These are phyloP conservation scores for Yamadazyma jaroonii DNA, from an alignment of 1,139 yeast species.

Conservation along the genomic window DNA sequence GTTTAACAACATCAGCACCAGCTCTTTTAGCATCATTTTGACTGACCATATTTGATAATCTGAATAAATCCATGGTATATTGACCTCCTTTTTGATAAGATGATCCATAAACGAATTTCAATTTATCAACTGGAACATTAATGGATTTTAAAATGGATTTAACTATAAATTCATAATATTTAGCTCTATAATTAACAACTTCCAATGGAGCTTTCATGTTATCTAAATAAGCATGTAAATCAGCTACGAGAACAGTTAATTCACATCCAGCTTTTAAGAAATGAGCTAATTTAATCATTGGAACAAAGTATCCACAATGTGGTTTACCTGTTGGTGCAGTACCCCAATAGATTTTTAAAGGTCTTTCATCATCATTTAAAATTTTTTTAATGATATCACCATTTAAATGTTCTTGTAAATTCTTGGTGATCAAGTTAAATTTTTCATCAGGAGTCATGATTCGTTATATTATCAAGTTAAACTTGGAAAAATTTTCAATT, in stretches of 20 bases:
- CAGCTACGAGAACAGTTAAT: conserved; percentile 91
- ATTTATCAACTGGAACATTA: conserved; percentile 87
- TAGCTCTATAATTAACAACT: conserved; percentile 82
- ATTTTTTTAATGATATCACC: conserved; percentile 84
- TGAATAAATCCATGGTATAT: conserved; percentile 87
- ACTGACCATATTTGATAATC: conserved; percentile 75
- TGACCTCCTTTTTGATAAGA: conserved; percentile 77
- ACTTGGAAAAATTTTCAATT: too few species aligned
- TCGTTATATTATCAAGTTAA: too few species aligned
- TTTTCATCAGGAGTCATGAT: conserved; percentile 52
- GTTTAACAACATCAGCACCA: conserved; percentile 99
- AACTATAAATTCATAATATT: conserved; percentile 79
- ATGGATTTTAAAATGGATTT: conserved; percentile 83
- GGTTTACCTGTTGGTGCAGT: conserved; percentile 83
- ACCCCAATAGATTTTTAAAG: conserved; percentile 93
- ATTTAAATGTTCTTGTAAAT: conserved; percentile 89
- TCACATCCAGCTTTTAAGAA: conserved; percentile 95
- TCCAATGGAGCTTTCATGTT: conserved; percentile 98
- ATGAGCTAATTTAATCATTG: conserved; percentile 95
- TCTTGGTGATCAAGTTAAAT: conserved; percentile 74
- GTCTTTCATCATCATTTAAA: conserved; percentile 76
- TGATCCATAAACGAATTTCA: conserved; percentile 82
- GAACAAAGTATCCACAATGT: conserved; percentile 97
- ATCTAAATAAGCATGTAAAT: conserved; percentile 93
- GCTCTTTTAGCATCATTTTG: conserved; percentile 98